phyloP scores from a whole-genome alignment of 179 eudicot species.

The Beta corolliflora region DNA sequence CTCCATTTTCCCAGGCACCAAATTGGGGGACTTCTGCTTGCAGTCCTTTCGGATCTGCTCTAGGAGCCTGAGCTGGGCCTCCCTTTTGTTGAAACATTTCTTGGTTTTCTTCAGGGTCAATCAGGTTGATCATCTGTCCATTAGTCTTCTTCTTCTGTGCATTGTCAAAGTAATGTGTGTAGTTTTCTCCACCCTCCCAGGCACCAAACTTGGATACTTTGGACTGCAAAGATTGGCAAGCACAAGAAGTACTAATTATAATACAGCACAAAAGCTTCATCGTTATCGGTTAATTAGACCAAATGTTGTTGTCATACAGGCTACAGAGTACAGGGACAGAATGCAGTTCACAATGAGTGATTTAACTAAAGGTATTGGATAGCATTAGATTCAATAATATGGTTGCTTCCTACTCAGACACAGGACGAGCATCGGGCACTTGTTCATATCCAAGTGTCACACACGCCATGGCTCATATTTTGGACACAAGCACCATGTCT shows the following conservation, averaged over 20 bases:
- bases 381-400: too few species aligned
- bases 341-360: neutral
- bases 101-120: conserved; percentile 33
- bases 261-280: neutral
- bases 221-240: conserved; percentile 22
- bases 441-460: neutral
- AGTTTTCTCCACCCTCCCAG: too few species aligned
- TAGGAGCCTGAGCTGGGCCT: conserved; percentile 14
- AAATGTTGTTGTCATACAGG: neutral
- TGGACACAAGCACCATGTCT: too few species aligned
- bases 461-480: too few species aligned
- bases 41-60: conserved; percentile 17
- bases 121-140: conserved; percentile 36
- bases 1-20: conserved; percentile 38
- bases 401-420: too few species aligned
- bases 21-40: conserved; percentile 33
- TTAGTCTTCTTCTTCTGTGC: conserved; percentile 31
- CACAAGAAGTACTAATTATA: neutral
- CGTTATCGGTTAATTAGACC: neutral
- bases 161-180: too few species aligned
- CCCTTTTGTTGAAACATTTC: conserved; percentile 26
- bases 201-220: conserved; percentile 43
- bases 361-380: neutral
- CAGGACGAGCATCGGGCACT: too few species aligned
- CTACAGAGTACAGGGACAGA: neutral